A percentile compares a stretch with the other conserved stretches of the same genome.
phyloP scores from a whole-genome alignment of 164 flowering plant species.

The Stephania japonica region DNA sequence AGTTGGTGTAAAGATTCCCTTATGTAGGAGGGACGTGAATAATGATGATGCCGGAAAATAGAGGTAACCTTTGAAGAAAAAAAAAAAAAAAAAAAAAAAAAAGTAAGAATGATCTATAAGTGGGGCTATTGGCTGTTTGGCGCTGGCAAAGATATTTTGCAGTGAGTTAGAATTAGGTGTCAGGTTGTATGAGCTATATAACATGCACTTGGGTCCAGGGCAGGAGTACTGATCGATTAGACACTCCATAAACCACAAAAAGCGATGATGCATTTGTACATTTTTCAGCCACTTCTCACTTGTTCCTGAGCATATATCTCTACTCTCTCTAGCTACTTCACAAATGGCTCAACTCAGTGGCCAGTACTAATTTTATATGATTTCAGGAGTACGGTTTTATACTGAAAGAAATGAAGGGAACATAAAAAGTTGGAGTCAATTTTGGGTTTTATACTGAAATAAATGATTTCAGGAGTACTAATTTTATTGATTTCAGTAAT shows the following conservation, averaged over 20 bases:
- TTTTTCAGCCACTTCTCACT: not conserved
- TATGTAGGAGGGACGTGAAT: not conserved
- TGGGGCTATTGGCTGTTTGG: not conserved
- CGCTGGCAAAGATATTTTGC: not conserved
- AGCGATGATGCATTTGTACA: not conserved
- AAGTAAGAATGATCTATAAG: not conserved
- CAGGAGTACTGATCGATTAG: not conserved
- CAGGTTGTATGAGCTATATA: not conserved
- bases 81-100: too few species aligned
- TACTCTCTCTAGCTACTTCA: not conserved
- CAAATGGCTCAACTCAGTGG: not conserved
- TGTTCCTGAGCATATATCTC: not conserved
- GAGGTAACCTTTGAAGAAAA: too few species aligned
- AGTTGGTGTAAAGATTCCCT: not conserved
- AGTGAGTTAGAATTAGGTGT: not conserved
- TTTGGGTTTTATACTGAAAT: not conserved
- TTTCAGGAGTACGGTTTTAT: not conserved
- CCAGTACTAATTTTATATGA: not conserved
- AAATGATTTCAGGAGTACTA: too few species aligned
- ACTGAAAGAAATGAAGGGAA: not conserved
- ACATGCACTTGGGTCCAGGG: not conserved
- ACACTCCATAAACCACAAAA: not conserved
- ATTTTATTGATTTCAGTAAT: too few species aligned
- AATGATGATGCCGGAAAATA: not conserved
- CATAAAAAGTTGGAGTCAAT: not conserved